Evolutionary conservation across 169 alveolate genomes (phyloP).

Genomic region (Theileria parva): DNA sequence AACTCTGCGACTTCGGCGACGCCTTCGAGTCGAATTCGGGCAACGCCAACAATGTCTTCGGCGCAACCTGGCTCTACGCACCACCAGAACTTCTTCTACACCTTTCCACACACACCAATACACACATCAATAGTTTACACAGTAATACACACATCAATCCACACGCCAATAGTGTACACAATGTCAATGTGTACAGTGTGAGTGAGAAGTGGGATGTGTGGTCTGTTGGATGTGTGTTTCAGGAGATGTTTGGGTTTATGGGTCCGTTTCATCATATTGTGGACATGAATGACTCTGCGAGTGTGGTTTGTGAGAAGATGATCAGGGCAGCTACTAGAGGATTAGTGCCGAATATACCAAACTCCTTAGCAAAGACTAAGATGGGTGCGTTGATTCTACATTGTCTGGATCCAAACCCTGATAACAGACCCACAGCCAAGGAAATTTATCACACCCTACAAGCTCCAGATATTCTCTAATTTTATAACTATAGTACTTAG

Average conservation of each 20-base stretch:
- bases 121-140: no score
- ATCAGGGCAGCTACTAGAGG: conserved; percentile 70
- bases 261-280: conserved; percentile 82
- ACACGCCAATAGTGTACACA: no score
- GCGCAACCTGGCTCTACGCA: conserved; percentile 91
- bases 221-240: conserved; percentile 85
- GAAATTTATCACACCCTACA: conserved; percentile 71
- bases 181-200: conserved; percentile 9
- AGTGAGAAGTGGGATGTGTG: conserved; percentile 84
- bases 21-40: conserved; percentile 83
- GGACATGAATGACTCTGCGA: conserved; percentile 70
- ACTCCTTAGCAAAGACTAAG: conserved; percentile 62
- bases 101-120: no score
- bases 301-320: conserved; percentile 73
- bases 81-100: conserved; percentile 84
- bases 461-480: conserved; percentile 63
- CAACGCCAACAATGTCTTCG: conserved; percentile 77
- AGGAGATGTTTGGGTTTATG: conserved; percentile 78
- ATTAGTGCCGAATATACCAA: conserved; percentile 72
- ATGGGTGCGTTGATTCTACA: conserved; percentile 74
- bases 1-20: conserved; percentile 84
- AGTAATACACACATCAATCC: not conserved
- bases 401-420: conserved; percentile 76
- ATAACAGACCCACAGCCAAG: conserved; percentile 78
- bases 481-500: no score